Evolutionary conservation across 2,329 filamentous ascomycete genomes (phyloP), one percentile per base, ranked within the genome.

Genomic region (Ampelomyces quisqualis): DNA sequence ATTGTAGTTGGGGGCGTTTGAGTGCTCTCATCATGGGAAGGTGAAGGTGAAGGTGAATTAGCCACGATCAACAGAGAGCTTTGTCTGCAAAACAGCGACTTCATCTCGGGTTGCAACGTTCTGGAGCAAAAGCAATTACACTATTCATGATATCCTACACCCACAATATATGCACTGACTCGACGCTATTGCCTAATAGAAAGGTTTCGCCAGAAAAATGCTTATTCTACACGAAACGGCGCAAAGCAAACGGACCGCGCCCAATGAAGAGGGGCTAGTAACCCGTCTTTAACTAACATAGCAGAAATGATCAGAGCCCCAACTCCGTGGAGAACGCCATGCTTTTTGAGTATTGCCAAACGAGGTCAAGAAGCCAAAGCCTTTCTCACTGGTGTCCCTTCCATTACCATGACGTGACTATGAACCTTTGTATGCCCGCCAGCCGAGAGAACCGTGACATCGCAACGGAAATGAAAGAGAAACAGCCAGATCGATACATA

Each of bases 391-490:
- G 7, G 17, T 32, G 20, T 26, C 28, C 14, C 30, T 34, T 29
- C 33, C 41, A 40, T 34, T 39, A 38, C 38, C 39, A 34, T 26
- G 20, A 11, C 48, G 34, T 49, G 45, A 41, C 32, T 46, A 39
- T 53, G 44, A 45, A 51, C 56, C 47, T 48, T 50, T 28, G 50
- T 35, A 49, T 59, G 54, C 53, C 49, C 40, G 52, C 54, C 56
- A 59, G 56, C 53, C 56, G 45, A 38, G 39, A 51, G 43, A 43
- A 31, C 52, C 43, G 30, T 53, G 44, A 53, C 46, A 40, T 45
- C 47, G 43, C 47, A 50, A 47, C 40, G 39, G 43, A 24, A 38
- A 15, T 28, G 39, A 43, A 49, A 43, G 40, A 24, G 15, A 15
- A 40, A 40, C 23, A 10, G 18, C 7, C 18, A 20, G 19, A 55